phyloP scores from a whole-genome alignment of 2,329 filamentous ascomycete species.

The Ascochyta clinopodiicola region DNA sequence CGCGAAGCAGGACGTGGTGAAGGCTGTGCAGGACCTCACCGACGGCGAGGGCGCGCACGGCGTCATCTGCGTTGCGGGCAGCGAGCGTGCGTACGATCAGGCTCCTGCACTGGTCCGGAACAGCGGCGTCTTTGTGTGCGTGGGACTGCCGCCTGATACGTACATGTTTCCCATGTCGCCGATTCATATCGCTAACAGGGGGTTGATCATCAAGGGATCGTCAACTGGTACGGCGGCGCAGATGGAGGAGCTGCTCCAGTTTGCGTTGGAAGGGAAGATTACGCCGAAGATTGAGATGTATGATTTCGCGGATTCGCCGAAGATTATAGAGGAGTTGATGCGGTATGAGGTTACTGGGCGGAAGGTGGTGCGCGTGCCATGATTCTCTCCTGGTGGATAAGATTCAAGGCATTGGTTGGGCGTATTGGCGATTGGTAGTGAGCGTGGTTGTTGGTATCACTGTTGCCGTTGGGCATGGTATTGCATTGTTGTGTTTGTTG shows the following conservation, averaged over 20 bases:
- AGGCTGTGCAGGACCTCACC: constrained; percentile 50
- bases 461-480: neutral
- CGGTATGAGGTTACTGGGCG: constrained; percentile 46
- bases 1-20: constrained; percentile 56
- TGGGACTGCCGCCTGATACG: constrained; percentile 53
- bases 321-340: constrained; percentile 44
- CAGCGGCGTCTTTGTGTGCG: constrained; percentile 56
- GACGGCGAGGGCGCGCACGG: constrained; percentile 55
- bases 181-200: constrained; percentile 56
- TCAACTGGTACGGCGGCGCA: constrained; percentile 54
- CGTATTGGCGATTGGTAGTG: neutral
- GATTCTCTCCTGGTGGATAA: neutral
- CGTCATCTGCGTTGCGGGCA: constrained; percentile 56
- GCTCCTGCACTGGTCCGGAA: constrained; percentile 54
- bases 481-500: neutral
- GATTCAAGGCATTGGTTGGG: neutral
- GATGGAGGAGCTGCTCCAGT: constrained; percentile 55
- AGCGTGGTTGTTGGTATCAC: neutral
- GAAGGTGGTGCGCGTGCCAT: constrained; percentile 45
- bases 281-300: constrained; percentile 47
- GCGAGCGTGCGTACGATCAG: constrained; percentile 53
- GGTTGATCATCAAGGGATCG: constrained; percentile 54
- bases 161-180: constrained; percentile 56
- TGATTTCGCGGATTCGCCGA: constrained; percentile 45
- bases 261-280: constrained; percentile 53